Evolutionary conservation across 2,329 filamentous ascomycete genomes (phyloP).

Genomic region (Tolypocladium ophioglossoides): DNA sequence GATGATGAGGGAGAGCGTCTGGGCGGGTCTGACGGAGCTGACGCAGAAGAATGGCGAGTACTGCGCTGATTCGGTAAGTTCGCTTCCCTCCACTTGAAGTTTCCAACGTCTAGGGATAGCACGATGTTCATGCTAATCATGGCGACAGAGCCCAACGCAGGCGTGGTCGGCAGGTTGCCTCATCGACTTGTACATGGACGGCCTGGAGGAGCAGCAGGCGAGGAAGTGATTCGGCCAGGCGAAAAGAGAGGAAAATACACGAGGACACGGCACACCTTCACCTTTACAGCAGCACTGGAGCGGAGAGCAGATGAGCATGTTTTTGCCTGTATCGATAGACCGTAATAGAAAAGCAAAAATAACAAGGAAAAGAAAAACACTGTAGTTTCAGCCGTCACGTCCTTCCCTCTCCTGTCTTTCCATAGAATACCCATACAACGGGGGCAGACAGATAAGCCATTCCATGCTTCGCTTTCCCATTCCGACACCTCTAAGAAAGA

Average conservation of each 20-base stretch:
- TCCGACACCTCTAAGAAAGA: not conserved
- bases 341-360: not conserved
- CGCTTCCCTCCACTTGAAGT: not conserved
- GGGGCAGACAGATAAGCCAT: not conserved
- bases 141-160: conserved; percentile 71
- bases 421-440: not conserved
- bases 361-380: not conserved
- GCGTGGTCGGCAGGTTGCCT: conserved; percentile 93
- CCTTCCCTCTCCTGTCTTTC: not conserved
- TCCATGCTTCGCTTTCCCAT: not conserved
- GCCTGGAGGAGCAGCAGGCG: conserved; percentile 42
- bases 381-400: not conserved
- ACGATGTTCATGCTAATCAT: conserved; percentile 3
- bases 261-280: not conserved
- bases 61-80: conserved; percentile 77
- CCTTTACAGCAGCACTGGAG: not conserved
- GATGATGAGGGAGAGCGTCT: conserved; percentile 67
- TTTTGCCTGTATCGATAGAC: not conserved
- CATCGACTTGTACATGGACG: conserved; percentile 94
- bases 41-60: conserved; percentile 81
- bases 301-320: not conserved
- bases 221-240: not conserved
- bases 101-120: not conserved
- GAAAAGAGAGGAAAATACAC: not conserved
- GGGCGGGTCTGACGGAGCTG: conserved; percentile 87